phyloP scores from a whole-genome alignment of 108 stramenopile genomes.

The Chaetoceros muelleri region DNA sequence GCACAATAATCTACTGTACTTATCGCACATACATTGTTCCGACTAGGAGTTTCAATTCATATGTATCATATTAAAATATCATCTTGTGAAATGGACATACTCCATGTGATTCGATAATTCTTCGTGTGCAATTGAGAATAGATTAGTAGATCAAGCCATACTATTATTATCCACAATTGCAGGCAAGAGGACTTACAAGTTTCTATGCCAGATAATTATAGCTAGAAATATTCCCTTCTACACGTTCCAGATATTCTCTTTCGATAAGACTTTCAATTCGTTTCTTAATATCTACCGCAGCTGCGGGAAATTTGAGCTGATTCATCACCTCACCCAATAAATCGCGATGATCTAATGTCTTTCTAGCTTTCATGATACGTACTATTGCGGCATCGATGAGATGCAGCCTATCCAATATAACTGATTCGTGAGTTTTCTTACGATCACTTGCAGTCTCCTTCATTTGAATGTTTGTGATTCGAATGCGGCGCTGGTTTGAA shows the following conservation, averaged over 20 bases:
- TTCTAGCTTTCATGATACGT: constrained; percentile 97
- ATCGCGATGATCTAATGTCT: constrained; percentile 80
- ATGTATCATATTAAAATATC: no score
- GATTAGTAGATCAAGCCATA: no score
- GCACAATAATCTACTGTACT: no score
- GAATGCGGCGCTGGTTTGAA: constrained; percentile 81
- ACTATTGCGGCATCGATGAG: constrained; percentile 95
- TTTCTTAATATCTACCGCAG: constrained; percentile 83
- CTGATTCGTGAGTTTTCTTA: constrained; percentile 84
- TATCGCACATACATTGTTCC: no score
- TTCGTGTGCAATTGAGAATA: no score
- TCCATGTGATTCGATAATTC: no score
- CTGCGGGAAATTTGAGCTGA: constrained; percentile 88
- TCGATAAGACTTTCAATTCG: constrained; percentile 96
- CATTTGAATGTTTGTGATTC: constrained; percentile 90
- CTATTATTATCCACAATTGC: no score
- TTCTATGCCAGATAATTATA: constrained; percentile 98
- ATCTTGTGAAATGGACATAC: no score
- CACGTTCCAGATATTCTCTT: constrained; percentile 96
- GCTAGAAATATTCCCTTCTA: constrained; percentile 65
- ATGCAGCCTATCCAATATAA: constrained; percentile 87
- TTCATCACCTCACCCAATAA: constrained; percentile 87
- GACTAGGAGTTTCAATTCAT: no score
- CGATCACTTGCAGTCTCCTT: constrained; percentile 91
- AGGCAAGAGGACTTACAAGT: no score